phyloP scores from a whole-genome alignment of 2,329 filamentous ascomycete genomes.

The Phaeosphaeria sp. region DNA sequence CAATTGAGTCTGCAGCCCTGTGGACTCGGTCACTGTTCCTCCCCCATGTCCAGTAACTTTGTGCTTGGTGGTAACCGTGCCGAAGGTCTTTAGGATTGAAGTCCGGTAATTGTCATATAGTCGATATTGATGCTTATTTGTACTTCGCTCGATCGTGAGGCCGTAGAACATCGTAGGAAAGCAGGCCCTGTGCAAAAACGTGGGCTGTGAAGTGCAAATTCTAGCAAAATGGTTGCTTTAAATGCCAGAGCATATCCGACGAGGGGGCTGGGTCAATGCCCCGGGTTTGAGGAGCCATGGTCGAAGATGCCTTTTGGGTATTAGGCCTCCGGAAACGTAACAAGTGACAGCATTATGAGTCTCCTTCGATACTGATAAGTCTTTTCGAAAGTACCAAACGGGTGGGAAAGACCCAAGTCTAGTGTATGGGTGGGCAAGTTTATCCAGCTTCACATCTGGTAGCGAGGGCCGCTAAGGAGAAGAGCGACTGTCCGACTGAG shows the following conservation, averaged over 20 bases:
- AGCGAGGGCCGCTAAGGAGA: neutral
- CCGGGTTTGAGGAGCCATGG: neutral
- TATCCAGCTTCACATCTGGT: neutral
- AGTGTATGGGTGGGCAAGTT: neutral
- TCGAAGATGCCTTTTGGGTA: neutral
- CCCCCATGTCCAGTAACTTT: neutral
- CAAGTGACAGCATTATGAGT: neutral
- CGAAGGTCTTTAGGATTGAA: neutral
- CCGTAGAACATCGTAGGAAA: neutral
- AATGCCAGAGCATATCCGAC: neutral
- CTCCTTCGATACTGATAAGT: neutral
- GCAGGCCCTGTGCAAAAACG: neutral
- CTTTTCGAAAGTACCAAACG: neutral
- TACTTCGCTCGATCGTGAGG: neutral
- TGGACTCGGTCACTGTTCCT: neutral
- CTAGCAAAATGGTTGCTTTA: neutral
- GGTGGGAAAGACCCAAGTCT: neutral
- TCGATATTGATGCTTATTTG: neutral
- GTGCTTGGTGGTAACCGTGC: neutral
- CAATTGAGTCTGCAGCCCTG: conserved; percentile 9
- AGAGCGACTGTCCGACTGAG: neutral
- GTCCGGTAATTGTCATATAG: neutral
- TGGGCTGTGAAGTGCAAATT: neutral
- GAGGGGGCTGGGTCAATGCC: neutral
- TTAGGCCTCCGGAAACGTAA: neutral